A percentile compares a stretch with the other conserved stretches of the same genome.
Conservation (phyloP, 352 stramenopile species). For the Phytophthora pistaciae region DNA sequence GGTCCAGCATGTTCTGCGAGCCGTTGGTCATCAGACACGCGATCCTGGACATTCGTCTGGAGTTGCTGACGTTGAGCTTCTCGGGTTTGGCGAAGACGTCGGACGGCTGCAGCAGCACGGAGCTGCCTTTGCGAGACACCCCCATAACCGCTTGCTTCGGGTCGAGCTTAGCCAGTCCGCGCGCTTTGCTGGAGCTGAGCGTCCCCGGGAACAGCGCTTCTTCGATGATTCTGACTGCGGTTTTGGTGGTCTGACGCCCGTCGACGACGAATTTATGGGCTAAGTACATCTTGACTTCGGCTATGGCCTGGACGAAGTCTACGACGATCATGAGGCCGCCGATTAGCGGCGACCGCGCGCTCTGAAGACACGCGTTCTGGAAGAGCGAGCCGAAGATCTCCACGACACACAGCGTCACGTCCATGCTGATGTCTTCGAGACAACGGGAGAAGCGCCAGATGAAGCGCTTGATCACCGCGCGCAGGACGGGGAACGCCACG, state of each 20-base stretch:
- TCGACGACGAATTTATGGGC: conserved; percentile 33
- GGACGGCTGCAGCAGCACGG: conserved; percentile 3
- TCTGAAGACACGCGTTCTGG: conserved; percentile 36
- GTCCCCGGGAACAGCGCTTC: background rate
- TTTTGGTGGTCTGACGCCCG: conserved; percentile 14
- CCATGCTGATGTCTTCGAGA: conserved; percentile 33
- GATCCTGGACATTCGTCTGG: conserved; percentile 8
- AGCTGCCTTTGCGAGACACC: background rate
- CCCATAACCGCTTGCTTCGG: conserved; percentile 11
- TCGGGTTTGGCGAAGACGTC: conserved; percentile 8
- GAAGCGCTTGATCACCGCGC: conserved; percentile 22
- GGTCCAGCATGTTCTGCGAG: conserved; percentile 9
- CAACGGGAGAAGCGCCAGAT: conserved; percentile 23
- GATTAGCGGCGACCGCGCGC: conserved; percentile 10
- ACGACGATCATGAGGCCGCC: conserved; percentile 18
- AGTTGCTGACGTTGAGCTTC: background rate
- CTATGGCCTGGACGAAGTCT: conserved; percentile 16
- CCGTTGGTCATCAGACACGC: background rate
- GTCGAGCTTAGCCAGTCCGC: background rate
- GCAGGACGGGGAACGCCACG: conserved; percentile 18
- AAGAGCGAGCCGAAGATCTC: conserved; percentile 43
- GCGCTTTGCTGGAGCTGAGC: conserved; percentile 9
- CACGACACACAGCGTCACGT: conserved; percentile 33
- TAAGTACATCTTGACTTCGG: conserved; percentile 25
- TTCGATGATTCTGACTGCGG: conserved; percentile 32